A percentile compares a stretch with the other conserved stretches of the same genome.
phyloP scores from a whole-genome alignment of 768 basidiomycete species.

The Boletus edulis region DNA sequence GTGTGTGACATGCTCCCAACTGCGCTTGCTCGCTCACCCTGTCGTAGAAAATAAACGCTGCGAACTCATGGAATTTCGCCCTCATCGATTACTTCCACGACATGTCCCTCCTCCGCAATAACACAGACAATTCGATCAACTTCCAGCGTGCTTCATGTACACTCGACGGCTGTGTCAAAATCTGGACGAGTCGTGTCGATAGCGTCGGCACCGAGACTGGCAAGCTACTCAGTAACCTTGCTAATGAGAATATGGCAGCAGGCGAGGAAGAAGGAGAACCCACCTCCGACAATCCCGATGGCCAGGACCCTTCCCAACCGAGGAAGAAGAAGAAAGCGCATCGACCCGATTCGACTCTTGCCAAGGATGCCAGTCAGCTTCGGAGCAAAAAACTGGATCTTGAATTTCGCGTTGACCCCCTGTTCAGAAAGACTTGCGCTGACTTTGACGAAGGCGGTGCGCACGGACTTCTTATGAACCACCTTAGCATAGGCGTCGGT shows the following conservation, averaged over 20 bases:
- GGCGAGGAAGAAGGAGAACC: constrained; percentile 59
- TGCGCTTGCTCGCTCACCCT: constrained; percentile 6
- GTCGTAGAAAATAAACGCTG: constrained; percentile 93
- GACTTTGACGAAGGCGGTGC: constrained; percentile 99
- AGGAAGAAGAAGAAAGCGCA: constrained; percentile 63
- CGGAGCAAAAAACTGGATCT: constrained; percentile 92
- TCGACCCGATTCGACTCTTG: constrained; percentile 81
- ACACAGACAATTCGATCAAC: constrained; percentile 94
- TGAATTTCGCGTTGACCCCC: constrained; percentile 93
- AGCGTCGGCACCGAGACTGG: constrained; percentile 96
- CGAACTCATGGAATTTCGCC: constrained; percentile 97
- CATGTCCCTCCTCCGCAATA: constrained; percentile 92
- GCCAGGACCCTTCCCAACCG: constrained; percentile 57
- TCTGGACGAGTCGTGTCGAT: constrained; percentile 98
- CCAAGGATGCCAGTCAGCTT: constrained; percentile 77
- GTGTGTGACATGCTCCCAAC: constrained; percentile 40
- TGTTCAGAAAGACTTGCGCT: constrained; percentile 96
- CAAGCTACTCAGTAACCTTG: constrained; percentile 88
- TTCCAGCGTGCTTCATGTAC: constrained; percentile 98
- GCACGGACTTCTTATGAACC: constrained; percentile 95
- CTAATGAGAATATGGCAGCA: constrained; percentile 57
- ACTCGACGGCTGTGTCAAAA: constrained; percentile 98
- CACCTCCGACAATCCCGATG: constrained; percentile 62
- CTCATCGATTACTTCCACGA: constrained; percentile 99
- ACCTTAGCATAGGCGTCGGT: constrained; percentile 74